These are phyloP conservation scores for Ophiocordyceps robertsii DNA, from an alignment of 2,329 filamentous ascomycete genomes.

Conservation along the genomic window DNA sequence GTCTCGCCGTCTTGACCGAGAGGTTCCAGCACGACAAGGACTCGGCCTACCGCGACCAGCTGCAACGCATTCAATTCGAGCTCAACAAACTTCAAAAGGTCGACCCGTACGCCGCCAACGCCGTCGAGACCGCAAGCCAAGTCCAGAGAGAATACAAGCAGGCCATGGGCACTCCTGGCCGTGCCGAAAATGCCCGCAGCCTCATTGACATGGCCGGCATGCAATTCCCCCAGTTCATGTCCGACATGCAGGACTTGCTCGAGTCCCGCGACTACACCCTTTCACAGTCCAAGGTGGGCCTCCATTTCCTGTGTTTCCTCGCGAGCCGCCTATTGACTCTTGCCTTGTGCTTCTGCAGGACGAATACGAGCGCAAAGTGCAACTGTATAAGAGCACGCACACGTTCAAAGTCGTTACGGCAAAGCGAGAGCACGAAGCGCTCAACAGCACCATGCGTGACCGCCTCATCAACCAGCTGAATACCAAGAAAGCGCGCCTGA, in stretches of 20 bases:
- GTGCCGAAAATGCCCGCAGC: constrained; percentile 34
- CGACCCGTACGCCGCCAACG: constrained; percentile 61
- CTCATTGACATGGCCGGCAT: constrained; percentile 66
- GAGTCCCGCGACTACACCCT: constrained; percentile 79
- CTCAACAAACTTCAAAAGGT: constrained; percentile 76
- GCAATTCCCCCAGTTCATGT: constrained; percentile 73
- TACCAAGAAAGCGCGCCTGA: constrained; percentile 49
- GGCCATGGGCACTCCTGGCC: constrained; percentile 23
- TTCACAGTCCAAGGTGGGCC: constrained; percentile 60
- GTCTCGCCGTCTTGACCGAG: constrained; percentile 60
- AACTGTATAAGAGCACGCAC: constrained; percentile 45
- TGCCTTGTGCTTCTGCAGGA: constrained; percentile 25
- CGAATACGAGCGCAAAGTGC: constrained; percentile 48
- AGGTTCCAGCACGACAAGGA: constrained; percentile 73
- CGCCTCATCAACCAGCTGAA: constrained; percentile 54
- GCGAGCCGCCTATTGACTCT: too few relatives aligned
- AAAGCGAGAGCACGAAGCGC: constrained; percentile 44
- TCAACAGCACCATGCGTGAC: constrained; percentile 48
- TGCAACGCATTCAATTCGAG: constrained; percentile 84
- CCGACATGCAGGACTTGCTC: constrained; percentile 75
- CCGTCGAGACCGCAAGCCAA: constrained; percentile 58
- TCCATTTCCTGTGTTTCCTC: too few relatives aligned
- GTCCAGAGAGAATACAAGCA: constrained; percentile 42
- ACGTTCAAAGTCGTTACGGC: constrained; percentile 50
- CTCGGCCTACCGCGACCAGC: constrained; percentile 72